Evolutionary conservation across 768 basidiomycete species (phyloP), one percentile per base, ranked within the genome.

Genomic region (Leucosporidium creatinivorum): DNA sequence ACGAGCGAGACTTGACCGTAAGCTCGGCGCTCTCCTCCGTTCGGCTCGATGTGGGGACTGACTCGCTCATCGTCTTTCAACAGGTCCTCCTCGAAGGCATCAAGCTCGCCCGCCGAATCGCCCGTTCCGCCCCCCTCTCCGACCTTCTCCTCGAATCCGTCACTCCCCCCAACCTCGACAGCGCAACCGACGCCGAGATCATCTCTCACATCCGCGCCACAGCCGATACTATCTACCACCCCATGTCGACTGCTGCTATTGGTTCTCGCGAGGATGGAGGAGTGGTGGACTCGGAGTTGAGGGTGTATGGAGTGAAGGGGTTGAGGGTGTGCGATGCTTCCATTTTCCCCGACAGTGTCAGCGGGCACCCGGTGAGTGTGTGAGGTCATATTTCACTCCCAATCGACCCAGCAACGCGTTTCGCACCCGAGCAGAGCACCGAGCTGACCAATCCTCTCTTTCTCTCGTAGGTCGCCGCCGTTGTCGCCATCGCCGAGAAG

Each of bases 331-430:
- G 70, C 60, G 73, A 74, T 39, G 73, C 73, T 6, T 61, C 58
- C n/a, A 57, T 74, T n/a, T 74, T 74, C 69, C 71, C 71, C 21
- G 73, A 74, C n/a, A 15, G 52, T 3, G 65, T 72, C n/a, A 30
- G 44, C 4, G 73, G 70, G 1, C 73, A 74, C 33, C 70, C 73
- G 4, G 70, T 72, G 10, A 23, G 12, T 8, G 15, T 0, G 12
- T 28, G 55, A n/a, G n/a, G n/a, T n/a, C n/a, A n/a, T n/a, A n/a
- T n/a, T n/a, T n/a, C n/a, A n/a, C n/a, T n/a, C n/a, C n/a, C n/a
- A n/a, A n/a, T n/a, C n/a, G n/a, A n/a, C n/a, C n/a, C n/a, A n/a
- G n/a, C n/a, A n/a, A n/a, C n/a, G n/a, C n/a, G n/a, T n/a, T n/a
- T n/a, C n/a, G n/a, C n/a, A n/a, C n/a, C n/a, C n/a, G n/a, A n/a